A percentile compares a stretch with the other conserved stretches of the same genome.
Conservation (phyloP, 257 asterid species). For the Plantago elongata region DNA sequence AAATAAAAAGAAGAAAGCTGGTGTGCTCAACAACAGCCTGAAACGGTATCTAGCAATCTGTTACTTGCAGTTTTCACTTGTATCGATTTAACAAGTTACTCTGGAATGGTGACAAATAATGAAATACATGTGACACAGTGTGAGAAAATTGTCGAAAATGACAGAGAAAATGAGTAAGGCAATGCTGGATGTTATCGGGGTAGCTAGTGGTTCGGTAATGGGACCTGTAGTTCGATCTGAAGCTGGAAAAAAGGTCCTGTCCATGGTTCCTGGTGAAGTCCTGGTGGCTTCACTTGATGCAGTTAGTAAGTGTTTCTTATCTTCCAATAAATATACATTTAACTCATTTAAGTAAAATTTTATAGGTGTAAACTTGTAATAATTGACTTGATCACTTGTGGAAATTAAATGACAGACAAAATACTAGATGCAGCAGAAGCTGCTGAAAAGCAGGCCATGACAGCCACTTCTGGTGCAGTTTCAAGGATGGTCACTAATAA, state of each 20-base stretch:
- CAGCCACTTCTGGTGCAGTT: constrained; percentile 77
- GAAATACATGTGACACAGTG: constrained; percentile 28
- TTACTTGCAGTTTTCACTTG: not conserved
- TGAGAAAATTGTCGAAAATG: constrained; percentile 65
- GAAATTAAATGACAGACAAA: constrained; percentile 40
- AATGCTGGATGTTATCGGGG: constrained; percentile 66
- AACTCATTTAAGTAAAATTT: too few relatives aligned
- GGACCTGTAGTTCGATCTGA: constrained; percentile 55
- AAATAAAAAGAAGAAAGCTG: constrained; percentile 25
- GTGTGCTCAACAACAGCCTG: constrained; percentile 46
- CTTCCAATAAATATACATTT: not conserved
- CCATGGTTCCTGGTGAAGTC: constrained; percentile 73
- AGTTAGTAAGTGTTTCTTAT: constrained; percentile 41
- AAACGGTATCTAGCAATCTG: constrained; percentile 46
- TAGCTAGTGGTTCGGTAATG: constrained; percentile 60
- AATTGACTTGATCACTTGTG: not conserved
- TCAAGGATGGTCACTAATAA: constrained; percentile 52
- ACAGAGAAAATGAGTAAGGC: constrained; percentile 73
- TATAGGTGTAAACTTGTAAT: too few relatives aligned
- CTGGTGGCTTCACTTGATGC: constrained; percentile 84
- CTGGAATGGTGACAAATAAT: not conserved
- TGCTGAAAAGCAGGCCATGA: constrained; percentile 66
- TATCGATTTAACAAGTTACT: not conserved
- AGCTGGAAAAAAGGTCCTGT: constrained; percentile 56
- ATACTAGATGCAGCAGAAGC: constrained; percentile 85